Base-by-base conservation (phyloP, 2,329 filamentous ascomycete species). In the Penicillium brasilianum region DNA sequence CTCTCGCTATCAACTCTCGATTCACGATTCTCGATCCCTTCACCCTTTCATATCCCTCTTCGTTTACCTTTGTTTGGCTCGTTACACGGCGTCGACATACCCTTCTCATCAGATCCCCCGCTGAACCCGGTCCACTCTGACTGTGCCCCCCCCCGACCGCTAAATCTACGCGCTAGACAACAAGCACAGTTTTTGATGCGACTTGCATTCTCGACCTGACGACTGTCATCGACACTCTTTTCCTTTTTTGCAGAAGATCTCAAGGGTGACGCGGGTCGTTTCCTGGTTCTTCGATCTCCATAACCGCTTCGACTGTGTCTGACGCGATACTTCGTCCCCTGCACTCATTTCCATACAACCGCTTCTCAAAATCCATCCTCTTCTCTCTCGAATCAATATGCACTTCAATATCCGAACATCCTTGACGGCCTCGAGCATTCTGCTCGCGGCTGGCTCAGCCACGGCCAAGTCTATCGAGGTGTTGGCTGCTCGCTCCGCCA, bases 191-290 rank as follows among this genome's bases (percentile, higher is more conserved):
- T 22, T 57, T 46, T 48, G 37, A 37, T 32, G 13, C 32, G 43
- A 18, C 20, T 28, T n/a, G 18, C 22, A 25, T 52, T 43, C 39
- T 22, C 30, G 28, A 34, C 49, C 11, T 51, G 61, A 58, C 57
- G 41, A 49, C 56, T 30, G 25, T 52, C 41, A 48, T 60, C 55
- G 37, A 8, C 39, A 58, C 55, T 60, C 36, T 28, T 55, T 59
- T 34, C 16, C 25, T 28, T 28, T 58, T 43, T 28, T 53, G 50
- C 25, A 57, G 61, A 68, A 66, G 62, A 60, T 65, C 52, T 50
- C 50, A 61, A 76, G 74, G 75, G 73, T 71, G 71, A 75, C 76
- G 76, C 76, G 46, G 76, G 76, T 69, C 76, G 76, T 78, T 28
- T 69, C 74, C 74, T 72, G 64, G 56, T 68, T 64, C 63, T 70